Conservation (phyloP, 2,329 filamentous ascomycete species). For the Cercospora sp. region DNA sequence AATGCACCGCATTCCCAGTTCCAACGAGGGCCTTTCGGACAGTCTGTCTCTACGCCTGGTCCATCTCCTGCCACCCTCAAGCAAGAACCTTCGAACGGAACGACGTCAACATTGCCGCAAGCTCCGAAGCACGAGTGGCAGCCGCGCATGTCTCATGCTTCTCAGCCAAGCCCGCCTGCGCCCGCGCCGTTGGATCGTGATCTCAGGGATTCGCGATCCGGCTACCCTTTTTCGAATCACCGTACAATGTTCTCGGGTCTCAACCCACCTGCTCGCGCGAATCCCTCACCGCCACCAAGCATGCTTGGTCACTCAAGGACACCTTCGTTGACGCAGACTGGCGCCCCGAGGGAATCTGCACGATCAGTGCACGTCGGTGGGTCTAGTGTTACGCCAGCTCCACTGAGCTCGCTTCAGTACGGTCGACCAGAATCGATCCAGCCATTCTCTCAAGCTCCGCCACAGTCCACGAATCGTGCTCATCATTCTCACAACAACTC, state of each 20-base stretch:
- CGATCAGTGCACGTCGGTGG: slow-evolving; percentile 24
- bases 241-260: slow-evolving; percentile 33
- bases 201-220: slow-evolving; percentile 23
- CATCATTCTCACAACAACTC: slow-evolving; percentile 38
- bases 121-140: slow-evolving; percentile 33
- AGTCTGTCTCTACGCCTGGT: slow-evolving; percentile 25
- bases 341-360: slow-evolving; percentile 26
- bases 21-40: slow-evolving; percentile 29
- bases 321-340: slow-evolving; percentile 32
- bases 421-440: slow-evolving; percentile 25
- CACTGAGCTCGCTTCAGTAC: slow-evolving; percentile 36
- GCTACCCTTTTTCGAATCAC: slow-evolving; percentile 33
- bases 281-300: slow-evolving; percentile 41
- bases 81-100: slow-evolving; percentile 30
- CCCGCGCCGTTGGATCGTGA: slow-evolving; percentile 35
- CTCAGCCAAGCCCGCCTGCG: slow-evolving; percentile 28
- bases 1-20: slow-evolving; percentile 31
- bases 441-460: slow-evolving; percentile 30
- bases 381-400: slow-evolving; percentile 27
- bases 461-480: slow-evolving; percentile 32
- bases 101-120: slow-evolving; percentile 22
- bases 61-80: slow-evolving; percentile 28
- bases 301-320: slow-evolving; percentile 38
- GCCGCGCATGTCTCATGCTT: slow-evolving; percentile 25
- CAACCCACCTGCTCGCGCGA: slow-evolving; percentile 33